Evolutionary conservation across 139 green algal genomes (phyloP).

Genomic region (Chlamydomonas eustigma): DNA sequence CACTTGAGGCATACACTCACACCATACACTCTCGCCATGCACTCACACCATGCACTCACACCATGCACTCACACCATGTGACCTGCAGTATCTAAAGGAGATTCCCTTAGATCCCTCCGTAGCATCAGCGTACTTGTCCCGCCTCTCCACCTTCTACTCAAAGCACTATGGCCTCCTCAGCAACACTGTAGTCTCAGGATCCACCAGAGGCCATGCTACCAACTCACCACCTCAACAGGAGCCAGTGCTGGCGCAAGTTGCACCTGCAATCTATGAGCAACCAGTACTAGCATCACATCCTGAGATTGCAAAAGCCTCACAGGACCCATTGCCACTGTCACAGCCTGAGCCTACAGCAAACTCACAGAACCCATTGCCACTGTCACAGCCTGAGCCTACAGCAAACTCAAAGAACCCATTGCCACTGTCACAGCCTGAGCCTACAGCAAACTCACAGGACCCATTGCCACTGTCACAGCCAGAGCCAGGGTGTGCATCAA

Average conservation of each 20-base stretch:
- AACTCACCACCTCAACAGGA: slow-evolving; percentile 3
- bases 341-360: too few relatives aligned
- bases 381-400: too few relatives aligned
- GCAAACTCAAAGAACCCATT: too few relatives aligned
- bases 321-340: too few relatives aligned
- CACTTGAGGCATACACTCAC: not conserved
- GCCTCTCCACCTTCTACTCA: slow-evolving; percentile 52
- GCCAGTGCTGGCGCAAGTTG: slow-evolving; percentile 12
- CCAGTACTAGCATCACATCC: too few relatives aligned
- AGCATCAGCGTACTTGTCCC: slow-evolving; percentile 35
- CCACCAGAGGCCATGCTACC: not conserved
- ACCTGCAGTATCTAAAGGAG: not conserved
- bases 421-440: too few relatives aligned
- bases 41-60: not conserved
- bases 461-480: too few relatives aligned
- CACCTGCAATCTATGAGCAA: too few relatives aligned
- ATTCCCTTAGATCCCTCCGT: not conserved
- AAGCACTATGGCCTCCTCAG: slow-evolving; percentile 44
- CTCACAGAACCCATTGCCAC: too few relatives aligned
- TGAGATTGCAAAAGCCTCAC: too few relatives aligned
- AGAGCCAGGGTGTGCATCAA: too few relatives aligned
- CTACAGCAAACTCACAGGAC: too few relatives aligned
- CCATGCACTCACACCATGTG: not conserved
- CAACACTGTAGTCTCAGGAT: not conserved
- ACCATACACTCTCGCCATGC: not conserved